A percentile compares a stretch with the other conserved stretches of the same genome.
These are phyloP conservation scores for Kodamaea suecica DNA, from an alignment of 1,139 yeast species.

Conservation along the genomic window DNA sequence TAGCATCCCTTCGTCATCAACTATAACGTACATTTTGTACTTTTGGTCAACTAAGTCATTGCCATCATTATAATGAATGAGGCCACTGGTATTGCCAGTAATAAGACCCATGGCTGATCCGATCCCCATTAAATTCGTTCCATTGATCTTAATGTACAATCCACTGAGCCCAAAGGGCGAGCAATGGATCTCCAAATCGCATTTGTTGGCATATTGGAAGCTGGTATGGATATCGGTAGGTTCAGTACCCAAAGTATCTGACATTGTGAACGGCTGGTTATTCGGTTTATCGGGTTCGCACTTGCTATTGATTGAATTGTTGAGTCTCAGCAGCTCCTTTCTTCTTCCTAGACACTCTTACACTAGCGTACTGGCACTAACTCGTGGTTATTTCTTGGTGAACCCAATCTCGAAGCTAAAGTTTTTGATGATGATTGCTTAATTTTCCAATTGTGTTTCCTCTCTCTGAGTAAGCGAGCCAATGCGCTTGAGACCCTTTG, in stretches of 20 bases:
- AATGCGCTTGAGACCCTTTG: no score
- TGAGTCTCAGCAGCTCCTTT: no score
- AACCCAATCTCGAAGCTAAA: no score
- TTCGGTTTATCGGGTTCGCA: not conserved
- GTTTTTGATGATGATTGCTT: no score
- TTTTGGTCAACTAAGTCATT: constrained; percentile 48
- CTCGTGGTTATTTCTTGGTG: no score
- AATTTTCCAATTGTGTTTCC: no score
- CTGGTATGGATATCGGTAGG: not conserved
- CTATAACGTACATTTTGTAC: constrained; percentile 51
- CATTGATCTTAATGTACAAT: constrained; percentile 49
- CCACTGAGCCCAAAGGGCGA: constrained; percentile 61
- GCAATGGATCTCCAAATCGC: constrained; percentile 55
- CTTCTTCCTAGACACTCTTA: no score
- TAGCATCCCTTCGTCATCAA: constrained; percentile 48
- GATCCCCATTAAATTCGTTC: constrained; percentile 52
- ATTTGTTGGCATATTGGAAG: constrained; percentile 49
- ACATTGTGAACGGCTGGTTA: no score
- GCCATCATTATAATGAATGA: constrained; percentile 49
- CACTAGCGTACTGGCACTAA: no score
- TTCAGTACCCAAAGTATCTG: not conserved
- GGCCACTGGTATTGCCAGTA: constrained; percentile 52
- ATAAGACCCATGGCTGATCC: constrained; percentile 60
- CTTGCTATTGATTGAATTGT: not conserved
- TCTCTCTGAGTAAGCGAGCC: no score